A percentile compares a stretch with the other conserved stretches of the same genome.
Evolutionary conservation across 1,284 basidiomycete species (phyloP).

Genomic region (Paramarasmius palmivorus): DNA sequence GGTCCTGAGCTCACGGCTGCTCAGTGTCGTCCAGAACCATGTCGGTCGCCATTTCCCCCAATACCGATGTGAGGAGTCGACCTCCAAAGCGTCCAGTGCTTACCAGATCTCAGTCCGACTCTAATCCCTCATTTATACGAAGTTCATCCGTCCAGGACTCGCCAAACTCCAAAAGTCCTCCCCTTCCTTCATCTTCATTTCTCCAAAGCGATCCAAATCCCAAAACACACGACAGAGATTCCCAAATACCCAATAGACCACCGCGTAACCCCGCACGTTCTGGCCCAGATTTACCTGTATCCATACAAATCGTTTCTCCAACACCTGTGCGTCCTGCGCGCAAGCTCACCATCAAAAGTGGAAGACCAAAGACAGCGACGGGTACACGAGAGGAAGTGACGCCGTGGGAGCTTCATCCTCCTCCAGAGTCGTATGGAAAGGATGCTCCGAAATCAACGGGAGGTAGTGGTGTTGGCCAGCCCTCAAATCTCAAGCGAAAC

Average conservation of each 20-base stretch:
- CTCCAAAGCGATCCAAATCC: slow-evolving; percentile 15
- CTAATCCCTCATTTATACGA: background rate
- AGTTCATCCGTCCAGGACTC: background rate
- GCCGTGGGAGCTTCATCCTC: slow-evolving; percentile 41
- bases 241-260: slow-evolving; percentile 16
- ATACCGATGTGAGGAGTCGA: background rate
- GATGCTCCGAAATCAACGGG: background rate
- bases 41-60: background rate
- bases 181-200: slow-evolving; percentile 5
- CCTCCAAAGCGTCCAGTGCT: slow-evolving; percentile 5
- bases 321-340: background rate
- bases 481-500: background rate
- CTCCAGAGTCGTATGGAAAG: slow-evolving; percentile 19
- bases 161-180: slow-evolving; percentile 9
- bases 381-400: slow-evolving; percentile 32
- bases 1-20: no score
- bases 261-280: slow-evolving; percentile 25
- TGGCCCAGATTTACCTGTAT: background rate
- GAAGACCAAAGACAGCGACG: slow-evolving; percentile 21
- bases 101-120: slow-evolving; percentile 3
- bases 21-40: background rate
- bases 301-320: slow-evolving; percentile 7
- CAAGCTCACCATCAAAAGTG: slow-evolving; percentile 1
- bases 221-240: slow-evolving; percentile 17
- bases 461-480: background rate